Conservation (phyloP, 192 early-diverging fungal genomes). For the Backusella luteola region DNA sequence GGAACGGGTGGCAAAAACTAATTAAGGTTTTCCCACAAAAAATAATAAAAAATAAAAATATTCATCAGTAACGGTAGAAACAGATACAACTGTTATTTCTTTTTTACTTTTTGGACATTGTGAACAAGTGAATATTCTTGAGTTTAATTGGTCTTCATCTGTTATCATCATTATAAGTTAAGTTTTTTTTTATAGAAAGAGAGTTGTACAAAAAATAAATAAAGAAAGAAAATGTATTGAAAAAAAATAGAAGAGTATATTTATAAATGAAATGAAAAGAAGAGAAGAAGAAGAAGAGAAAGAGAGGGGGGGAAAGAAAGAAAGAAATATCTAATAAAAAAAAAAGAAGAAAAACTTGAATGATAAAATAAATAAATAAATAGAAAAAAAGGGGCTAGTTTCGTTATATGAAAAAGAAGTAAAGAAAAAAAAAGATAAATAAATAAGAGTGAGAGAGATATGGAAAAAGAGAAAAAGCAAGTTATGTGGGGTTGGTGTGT, state of each 20-base stretch:
- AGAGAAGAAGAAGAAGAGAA: background rate
- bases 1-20: constrained; percentile 40
- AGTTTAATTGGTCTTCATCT: constrained; percentile 12
- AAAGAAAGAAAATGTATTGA: background rate
- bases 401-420: background rate
- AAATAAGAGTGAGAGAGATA: background rate
- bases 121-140: constrained; percentile 30
- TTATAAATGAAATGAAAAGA: background rate
- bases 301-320: background rate
- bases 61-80: background rate
- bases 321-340: background rate
- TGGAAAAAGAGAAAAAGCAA: background rate
- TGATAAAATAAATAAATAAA: background rate
- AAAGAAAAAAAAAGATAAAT: background rate
- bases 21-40: background rate
- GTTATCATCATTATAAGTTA: background rate
- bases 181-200: background rate
- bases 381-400: background rate
- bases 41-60: constrained; percentile 1
- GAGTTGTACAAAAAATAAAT: background rate
- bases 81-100: background rate
- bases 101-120: constrained; percentile 38
- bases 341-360: background rate
- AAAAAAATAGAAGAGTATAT: background rate
- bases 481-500: background rate